These are phyloP conservation scores for Xylaria sp. DNA, from an alignment of 2,329 filamentous ascomycete species.

Conservation along the genomic window DNA sequence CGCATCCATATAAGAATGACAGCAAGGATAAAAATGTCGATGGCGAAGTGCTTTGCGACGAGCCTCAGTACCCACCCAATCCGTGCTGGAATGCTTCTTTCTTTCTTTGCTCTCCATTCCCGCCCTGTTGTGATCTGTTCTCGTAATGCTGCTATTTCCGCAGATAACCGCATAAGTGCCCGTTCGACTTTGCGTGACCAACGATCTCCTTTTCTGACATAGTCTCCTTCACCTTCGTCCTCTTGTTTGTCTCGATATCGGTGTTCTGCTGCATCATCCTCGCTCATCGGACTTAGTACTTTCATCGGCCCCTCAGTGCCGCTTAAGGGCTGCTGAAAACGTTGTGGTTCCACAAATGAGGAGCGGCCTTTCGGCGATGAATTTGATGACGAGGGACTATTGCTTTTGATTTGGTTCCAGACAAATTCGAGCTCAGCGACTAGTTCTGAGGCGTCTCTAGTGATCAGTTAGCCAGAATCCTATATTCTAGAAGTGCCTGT, in stretches of 20 bases:
- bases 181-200: conserved; percentile 88
- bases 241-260: conserved; percentile 63
- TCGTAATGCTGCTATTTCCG: conserved; percentile 89
- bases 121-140: conserved; percentile 87
- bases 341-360: conserved; percentile 53
- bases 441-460: conserved; percentile 82
- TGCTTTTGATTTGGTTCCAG: conserved; percentile 97
- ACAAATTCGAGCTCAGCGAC: conserved; percentile 98
- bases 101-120: conserved; percentile 74
- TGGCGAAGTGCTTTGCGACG: conserved; percentile 75
- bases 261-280: conserved; percentile 75
- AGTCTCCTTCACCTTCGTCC: conserved; percentile 53
- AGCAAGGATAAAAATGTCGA: conserved; percentile 74
- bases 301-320: conserved; percentile 69
- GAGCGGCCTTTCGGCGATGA: conserved; percentile 61
- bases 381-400: conserved; percentile 72
- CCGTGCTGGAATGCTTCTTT: conserved; percentile 75
- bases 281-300: conserved; percentile 85
- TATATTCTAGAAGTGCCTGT: neutral
- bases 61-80: conserved; percentile 75
- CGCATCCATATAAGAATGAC: conserved; percentile 78
- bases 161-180: conserved; percentile 87
- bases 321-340: conserved; percentile 58
- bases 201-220: conserved; percentile 60
- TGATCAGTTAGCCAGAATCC: conserved; percentile 25